Evolutionary conservation across 768 basidiomycete genomes (phyloP).

Genomic region (Chlorophyllum brunneum): DNA sequence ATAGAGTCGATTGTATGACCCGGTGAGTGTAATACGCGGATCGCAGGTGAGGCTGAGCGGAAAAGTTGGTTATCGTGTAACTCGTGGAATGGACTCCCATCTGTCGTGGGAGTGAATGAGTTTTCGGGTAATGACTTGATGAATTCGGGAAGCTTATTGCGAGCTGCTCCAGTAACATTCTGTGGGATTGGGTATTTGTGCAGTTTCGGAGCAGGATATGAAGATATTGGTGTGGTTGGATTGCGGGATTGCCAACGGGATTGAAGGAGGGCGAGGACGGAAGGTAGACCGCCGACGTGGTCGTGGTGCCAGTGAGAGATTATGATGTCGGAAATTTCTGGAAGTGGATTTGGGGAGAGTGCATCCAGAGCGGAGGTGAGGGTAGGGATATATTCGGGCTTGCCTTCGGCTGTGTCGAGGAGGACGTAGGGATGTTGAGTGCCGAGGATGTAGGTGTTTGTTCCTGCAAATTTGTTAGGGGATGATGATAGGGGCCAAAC

Average conservation of each 20-base stretch:
- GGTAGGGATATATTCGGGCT: constrained; percentile 58
- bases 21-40: constrained; percentile 79
- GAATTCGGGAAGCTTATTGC: constrained; percentile 36
- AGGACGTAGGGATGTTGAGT: constrained; percentile 67
- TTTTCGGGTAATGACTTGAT: constrained; percentile 37
- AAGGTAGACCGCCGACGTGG: constrained; percentile 74
- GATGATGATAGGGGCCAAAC: not conserved
- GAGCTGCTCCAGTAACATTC: constrained; percentile 17
- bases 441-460: constrained; percentile 87
- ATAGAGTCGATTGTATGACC: constrained; percentile 91
- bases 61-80: constrained; percentile 54
- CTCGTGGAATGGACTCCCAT: constrained; percentile 51
- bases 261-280: constrained; percentile 64
- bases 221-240: constrained; percentile 25
- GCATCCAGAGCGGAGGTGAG: constrained; percentile 60
- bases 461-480: constrained; percentile 43
- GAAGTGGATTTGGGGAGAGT: constrained; percentile 33
- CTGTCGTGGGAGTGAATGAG: constrained; percentile 40
- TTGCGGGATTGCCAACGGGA: constrained; percentile 57
- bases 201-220: constrained; percentile 62
- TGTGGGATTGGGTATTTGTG: constrained; percentile 62
- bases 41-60: constrained; percentile 28
- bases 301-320: constrained; percentile 91
- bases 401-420: constrained; percentile 81
- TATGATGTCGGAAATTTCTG: constrained; percentile 82